Evolutionary conservation across 257 asterid species (phyloP), one percentile per base, ranked within the genome.

Genomic region (Petunia secreta): DNA sequence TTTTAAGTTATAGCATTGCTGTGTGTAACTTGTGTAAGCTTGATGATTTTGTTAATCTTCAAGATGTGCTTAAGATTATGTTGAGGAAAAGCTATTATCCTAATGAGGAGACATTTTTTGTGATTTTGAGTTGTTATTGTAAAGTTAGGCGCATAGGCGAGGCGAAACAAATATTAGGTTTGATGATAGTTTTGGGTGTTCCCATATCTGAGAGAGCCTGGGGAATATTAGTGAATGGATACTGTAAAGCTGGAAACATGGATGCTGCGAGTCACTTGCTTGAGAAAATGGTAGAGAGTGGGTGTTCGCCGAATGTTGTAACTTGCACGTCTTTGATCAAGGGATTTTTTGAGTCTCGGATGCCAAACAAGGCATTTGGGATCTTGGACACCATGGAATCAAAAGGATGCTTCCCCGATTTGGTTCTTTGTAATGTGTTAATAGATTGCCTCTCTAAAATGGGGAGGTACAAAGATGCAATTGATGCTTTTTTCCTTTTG

Each of bases 401-500:
- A 16, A 89, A 82, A 68, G 96, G 92, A 37, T 90, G 89, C 82
- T 83, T 84, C 53, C 94, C 93, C 5, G 96, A 93, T 88, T 83
- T 93, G 83, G 85, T 89, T 82, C 93, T 93, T 55, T 91, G 88
- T 81, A 93, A 93, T 75, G 92, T 93, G 39, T 77, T 93, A 76
- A 93, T 93, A 63, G 91, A 93, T 81, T 82, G 93, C 79, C 87
- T 90, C 79, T 86, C 97, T 59, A 92, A 93, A 86, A 86, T 90
- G 85, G 96, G 96, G 74, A 86, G 91, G 80, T 90, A 87, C 58
- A 80, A 85, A 64, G 90, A 88, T 69, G 94, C 98, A 54, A 87
- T 88, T 67, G 88, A 87, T 80, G 88, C 91, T 69, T 92, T 86
- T 83, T 85, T 82, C 64, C 84, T 87, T 83, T 84, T 92, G 87